phyloP scores from a whole-genome alignment of 2,329 filamentous ascomycete genomes.

The Colletotrichum sp. region DNA sequence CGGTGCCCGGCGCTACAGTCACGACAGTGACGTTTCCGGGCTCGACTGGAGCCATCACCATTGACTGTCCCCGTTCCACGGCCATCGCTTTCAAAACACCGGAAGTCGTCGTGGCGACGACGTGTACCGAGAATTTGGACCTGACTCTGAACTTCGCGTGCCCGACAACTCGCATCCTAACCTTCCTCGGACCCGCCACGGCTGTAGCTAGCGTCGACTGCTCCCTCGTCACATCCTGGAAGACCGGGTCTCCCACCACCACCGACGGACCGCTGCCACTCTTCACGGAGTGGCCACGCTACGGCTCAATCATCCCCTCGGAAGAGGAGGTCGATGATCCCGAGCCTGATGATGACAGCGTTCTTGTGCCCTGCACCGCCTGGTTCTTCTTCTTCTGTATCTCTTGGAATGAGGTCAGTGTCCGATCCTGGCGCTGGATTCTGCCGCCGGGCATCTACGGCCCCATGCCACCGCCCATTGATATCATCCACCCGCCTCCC shows the following conservation, averaged over 20 bases:
- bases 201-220: neutral
- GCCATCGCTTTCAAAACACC: neutral
- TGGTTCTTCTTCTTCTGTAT: slow-evolving; percentile 27
- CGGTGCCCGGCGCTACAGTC: neutral
- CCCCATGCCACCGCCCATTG: slow-evolving; percentile 14
- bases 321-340: slow-evolving; percentile 8
- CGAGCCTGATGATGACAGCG: slow-evolving; percentile 16
- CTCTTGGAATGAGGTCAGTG: slow-evolving; percentile 10
- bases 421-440: neutral
- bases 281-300: neutral
- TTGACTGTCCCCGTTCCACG: neutral
- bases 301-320: neutral
- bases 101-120: neutral
- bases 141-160: neutral
- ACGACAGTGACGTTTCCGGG: neutral
- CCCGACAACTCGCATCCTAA: neutral
- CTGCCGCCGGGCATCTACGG: slow-evolving; percentile 22
- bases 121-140: neutral
- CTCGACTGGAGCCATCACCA: neutral
- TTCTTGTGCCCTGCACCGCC: slow-evolving; percentile 14
- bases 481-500: slow-evolving; percentile 7
- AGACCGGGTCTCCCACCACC: neutral
- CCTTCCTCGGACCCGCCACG: neutral
- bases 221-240: neutral
- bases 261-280: slow-evolving; percentile 8